Conservation (phyloP, 345 rosid genomes). For the Aquilaria sinensis region DNA sequence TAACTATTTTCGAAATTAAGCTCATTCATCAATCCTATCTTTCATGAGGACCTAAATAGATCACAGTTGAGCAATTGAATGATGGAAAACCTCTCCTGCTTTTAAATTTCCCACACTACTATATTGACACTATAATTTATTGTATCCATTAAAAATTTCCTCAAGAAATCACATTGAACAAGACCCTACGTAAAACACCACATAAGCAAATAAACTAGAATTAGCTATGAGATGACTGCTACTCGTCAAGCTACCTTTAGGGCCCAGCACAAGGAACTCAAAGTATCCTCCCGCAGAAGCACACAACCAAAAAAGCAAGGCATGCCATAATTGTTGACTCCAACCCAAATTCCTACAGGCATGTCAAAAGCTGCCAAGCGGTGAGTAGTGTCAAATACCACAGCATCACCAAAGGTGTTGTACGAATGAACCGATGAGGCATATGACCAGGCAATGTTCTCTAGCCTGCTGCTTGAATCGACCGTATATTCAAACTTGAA, state of each 20-base stretch:
- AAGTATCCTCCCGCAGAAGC: constrained; percentile 74
- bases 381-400: constrained; percentile 91
- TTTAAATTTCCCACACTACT: too few species aligned
- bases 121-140: too few species aligned
- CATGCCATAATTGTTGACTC: constrained; percentile 89
- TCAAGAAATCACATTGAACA: too few species aligned
- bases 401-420: constrained; percentile 89
- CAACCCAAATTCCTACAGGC: constrained; percentile 99
- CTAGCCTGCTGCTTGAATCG: constrained; percentile 60
- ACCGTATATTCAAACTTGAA: constrained; percentile 76
- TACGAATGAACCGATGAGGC: constrained; percentile 82
- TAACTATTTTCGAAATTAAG: background rate
- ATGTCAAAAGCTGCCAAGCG: constrained; percentile 84
- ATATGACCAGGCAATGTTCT: constrained; percentile 92
- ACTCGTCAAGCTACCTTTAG: constrained; percentile 59
- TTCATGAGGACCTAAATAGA: too few species aligned
- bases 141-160: too few species aligned
- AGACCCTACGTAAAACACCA: too few species aligned
- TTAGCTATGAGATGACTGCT: too few species aligned
- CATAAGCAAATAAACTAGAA: background rate
- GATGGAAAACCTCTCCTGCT: too few species aligned
- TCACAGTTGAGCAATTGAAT: too few species aligned
- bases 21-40: too few species aligned
- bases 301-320: constrained; percentile 98
- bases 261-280: constrained; percentile 87